These are phyloP conservation scores for Mesotaenium endlicherianum DNA, from an alignment of 139 green algal species.

Conservation along the genomic window DNA sequence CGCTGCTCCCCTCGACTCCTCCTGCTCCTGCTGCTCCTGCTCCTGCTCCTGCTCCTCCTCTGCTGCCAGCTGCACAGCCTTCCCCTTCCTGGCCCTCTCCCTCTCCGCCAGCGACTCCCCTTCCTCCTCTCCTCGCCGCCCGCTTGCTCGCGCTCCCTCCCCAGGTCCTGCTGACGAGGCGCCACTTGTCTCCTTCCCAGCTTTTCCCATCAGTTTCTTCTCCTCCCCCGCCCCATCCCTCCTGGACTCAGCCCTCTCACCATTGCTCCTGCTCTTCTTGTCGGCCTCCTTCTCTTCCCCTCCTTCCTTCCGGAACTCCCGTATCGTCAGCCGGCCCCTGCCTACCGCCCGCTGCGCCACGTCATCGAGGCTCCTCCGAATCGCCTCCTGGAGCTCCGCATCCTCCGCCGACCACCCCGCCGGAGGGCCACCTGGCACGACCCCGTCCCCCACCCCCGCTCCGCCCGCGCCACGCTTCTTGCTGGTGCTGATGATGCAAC, in stretches of 20 bases:
- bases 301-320: background rate
- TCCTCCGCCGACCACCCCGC: slow-evolving; percentile 22
- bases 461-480: too few relatives aligned
- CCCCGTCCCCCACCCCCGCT: too few relatives aligned
- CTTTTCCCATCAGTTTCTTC: too few relatives aligned
- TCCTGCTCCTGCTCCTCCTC: background rate
- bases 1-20: background rate
- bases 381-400: slow-evolving; percentile 23
- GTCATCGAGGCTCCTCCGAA: slow-evolving; percentile 34
- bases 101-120: background rate
- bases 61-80: slow-evolving; percentile 5
- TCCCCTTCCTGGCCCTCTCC: background rate
- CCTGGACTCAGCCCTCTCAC: too few relatives aligned
- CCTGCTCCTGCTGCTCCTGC: background rate
- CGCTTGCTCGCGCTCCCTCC: background rate
- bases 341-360: too few relatives aligned
- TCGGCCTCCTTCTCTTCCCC: background rate
- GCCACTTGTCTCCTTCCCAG: background rate
- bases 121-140: background rate
- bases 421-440: background rate
- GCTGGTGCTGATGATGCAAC: too few relatives aligned
- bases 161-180: background rate
- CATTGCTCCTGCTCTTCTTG: too few relatives aligned
- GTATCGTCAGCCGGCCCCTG: background rate
- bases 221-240: too few relatives aligned